phyloP scores from a whole-genome alignment of 2,329 filamentous ascomycete species.

The Pseudogymnoascus sp. region DNA sequence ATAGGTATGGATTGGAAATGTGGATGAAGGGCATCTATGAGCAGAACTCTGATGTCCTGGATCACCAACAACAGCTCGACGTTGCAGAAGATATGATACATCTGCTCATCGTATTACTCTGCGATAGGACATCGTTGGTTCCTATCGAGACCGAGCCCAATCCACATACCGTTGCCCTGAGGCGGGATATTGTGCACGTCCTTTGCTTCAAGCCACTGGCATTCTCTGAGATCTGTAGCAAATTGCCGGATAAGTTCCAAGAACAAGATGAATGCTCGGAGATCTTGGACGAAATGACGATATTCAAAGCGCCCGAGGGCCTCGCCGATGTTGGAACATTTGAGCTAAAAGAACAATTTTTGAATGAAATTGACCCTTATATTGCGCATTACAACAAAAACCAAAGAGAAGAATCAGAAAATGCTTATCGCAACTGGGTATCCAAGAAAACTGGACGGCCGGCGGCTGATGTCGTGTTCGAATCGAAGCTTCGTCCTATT shows the following conservation, averaged over 20 bases:
- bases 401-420: constrained; percentile 90
- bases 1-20: constrained; percentile 78
- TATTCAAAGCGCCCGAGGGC: constrained; percentile 83
- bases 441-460: constrained; percentile 79
- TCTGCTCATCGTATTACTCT: constrained; percentile 80
- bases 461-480: constrained; percentile 78
- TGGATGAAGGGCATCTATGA: constrained; percentile 84
- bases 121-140: constrained; percentile 75
- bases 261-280: constrained; percentile 83
- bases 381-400: constrained; percentile 96
- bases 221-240: constrained; percentile 81
- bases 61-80: constrained; percentile 82
- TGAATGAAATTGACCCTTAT: constrained; percentile 89
- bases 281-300: constrained; percentile 79
- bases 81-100: constrained; percentile 95
- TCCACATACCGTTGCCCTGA: constrained; percentile 62
- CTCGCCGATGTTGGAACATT: constrained; percentile 90
- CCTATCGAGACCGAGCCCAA: constrained; percentile 57
- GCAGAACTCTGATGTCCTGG: constrained; percentile 62
- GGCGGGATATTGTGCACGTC: constrained; percentile 84
- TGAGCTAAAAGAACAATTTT: constrained; percentile 76
- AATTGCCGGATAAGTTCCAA: constrained; percentile 79
- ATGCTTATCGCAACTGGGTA: constrained; percentile 77
- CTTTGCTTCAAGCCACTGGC: constrained; percentile 94
- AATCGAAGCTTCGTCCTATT: constrained; percentile 74